Percentiles rank a stretch among this genome's conserved stretches.
Conservation (phyloP, 257 asterid genomes). For the Petunia secreta region DNA sequence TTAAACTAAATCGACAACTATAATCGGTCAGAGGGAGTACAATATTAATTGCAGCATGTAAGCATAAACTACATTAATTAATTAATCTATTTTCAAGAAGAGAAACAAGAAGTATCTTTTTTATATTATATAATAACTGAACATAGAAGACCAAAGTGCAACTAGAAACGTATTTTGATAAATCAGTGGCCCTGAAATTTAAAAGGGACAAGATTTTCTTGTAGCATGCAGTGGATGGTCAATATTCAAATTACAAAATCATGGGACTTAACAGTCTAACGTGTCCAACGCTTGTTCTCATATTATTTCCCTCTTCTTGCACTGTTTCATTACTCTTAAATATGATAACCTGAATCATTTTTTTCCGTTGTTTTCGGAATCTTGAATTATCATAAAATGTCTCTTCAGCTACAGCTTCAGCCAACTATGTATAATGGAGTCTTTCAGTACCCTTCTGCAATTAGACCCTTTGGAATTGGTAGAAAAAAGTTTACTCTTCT, state of each 20-base stretch:
- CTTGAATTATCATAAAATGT: conserved; percentile 19
- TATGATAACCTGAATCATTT: neutral
- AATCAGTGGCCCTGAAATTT: neutral
- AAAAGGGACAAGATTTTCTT: neutral
- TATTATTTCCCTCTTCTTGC: neutral
- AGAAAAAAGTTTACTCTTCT: conserved; percentile 35
- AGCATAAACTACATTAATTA: too few species aligned
- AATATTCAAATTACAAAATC: neutral
- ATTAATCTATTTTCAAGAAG: too few species aligned
- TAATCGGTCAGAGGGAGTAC: too few species aligned
- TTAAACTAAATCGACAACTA: too few species aligned
- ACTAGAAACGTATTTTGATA: neutral
- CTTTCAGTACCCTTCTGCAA: conserved; percentile 42
- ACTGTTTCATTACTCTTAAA: neutral
- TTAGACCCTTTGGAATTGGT: conserved; percentile 37
- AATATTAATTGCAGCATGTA: too few species aligned
- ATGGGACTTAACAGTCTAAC: conserved; percentile 17
- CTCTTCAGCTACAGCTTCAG: conserved; percentile 33
- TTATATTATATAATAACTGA: too few species aligned
- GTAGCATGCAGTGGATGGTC: conserved; percentile 13
- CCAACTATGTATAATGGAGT: conserved; percentile 44
- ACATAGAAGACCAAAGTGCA: neutral
- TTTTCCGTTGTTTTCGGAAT: neutral
- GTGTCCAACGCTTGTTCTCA: conserved; percentile 44
- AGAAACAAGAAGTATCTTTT: too few species aligned